Evolutionary conservation across 148 eudicot genomes (phyloP).

Genomic region (Arbutus unedo): DNA sequence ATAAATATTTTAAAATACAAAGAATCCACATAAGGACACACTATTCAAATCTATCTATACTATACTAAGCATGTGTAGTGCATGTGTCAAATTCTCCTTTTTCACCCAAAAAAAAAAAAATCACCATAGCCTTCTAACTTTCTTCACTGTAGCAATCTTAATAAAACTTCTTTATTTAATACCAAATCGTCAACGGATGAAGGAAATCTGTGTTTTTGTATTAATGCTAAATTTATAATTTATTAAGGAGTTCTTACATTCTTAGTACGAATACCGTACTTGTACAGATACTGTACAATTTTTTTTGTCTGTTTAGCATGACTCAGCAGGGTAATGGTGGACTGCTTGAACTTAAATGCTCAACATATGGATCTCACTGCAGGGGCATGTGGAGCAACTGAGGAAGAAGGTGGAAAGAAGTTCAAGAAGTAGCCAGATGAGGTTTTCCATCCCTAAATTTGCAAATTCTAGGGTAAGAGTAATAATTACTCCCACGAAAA

Average conservation of each 20-base stretch:
- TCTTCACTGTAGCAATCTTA: too few species aligned
- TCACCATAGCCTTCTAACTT: too few species aligned
- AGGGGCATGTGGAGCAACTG: slow-evolving; percentile 1
- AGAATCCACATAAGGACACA: too few species aligned
- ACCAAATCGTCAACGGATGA: too few species aligned
- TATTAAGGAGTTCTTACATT: too few species aligned
- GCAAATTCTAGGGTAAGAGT: neutral
- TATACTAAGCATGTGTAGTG: too few species aligned
- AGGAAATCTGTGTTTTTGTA: too few species aligned
- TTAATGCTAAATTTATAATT: neutral
- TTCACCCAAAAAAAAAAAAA: too few species aligned
- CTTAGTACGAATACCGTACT: neutral
- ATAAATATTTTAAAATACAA: too few species aligned
- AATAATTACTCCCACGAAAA: neutral
- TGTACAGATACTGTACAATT: neutral
- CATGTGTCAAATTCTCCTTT: too few species aligned
- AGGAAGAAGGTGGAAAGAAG: neutral
- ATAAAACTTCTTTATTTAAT: too few species aligned
- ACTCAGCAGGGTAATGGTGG: neutral
- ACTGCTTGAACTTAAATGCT: neutral
- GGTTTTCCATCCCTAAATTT: neutral
- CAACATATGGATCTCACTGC: neutral
- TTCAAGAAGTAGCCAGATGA: neutral
- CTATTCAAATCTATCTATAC: too few species aligned
- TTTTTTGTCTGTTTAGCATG: neutral